phyloP scores from a whole-genome alignment of 805 yeast species.

The Saccharomyces paradoxus region DNA sequence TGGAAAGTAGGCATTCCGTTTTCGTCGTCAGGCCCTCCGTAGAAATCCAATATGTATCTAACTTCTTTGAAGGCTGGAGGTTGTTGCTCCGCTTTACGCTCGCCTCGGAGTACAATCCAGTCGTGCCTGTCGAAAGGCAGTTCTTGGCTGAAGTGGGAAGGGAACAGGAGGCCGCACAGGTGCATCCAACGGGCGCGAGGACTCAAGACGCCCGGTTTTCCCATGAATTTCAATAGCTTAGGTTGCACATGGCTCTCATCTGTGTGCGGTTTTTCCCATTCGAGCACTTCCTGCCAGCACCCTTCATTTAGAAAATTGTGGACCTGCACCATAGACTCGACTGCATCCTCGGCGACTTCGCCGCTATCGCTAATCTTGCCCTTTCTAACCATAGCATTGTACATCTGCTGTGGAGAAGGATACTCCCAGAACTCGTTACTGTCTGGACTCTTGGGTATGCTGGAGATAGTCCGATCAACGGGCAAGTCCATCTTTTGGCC shows the following conservation, averaged over 20 bases:
- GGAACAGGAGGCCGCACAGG: conserved; percentile 59
- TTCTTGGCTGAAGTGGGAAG: conserved; percentile 59
- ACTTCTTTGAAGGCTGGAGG: conserved; percentile 42
- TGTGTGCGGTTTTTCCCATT: conserved; percentile 81
- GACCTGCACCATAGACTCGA: conserved; percentile 92
- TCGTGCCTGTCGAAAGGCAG: conserved; percentile 98
- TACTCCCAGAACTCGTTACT: conserved; percentile 89
- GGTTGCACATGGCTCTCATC: conserved; percentile 51
- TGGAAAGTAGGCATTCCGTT: conserved; percentile 86
- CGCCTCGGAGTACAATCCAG: conserved; percentile 84
- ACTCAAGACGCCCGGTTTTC: conserved; percentile 78
- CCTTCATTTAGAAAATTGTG: conserved; percentile 96
- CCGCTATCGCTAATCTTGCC: conserved; percentile 55
- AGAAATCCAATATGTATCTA: conserved; percentile 91
- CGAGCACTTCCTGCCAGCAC: conserved; percentile 89
- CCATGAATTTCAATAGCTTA: conserved; percentile 76
- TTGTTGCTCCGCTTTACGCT: conserved; percentile 23
- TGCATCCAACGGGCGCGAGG: conserved; percentile 77
- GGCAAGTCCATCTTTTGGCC: conserved; percentile 77
- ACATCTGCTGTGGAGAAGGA: conserved; percentile 98
- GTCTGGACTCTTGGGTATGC: conserved; percentile 74
- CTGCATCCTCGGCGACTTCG: conserved; percentile 89
- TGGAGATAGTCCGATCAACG: conserved; percentile 71
- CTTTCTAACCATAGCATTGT: conserved; percentile 92
- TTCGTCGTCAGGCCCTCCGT: conserved; percentile 87